phyloP scores from a whole-genome alignment of 192 early-diverging fungal genomes.

The Coemansia asiatica region DNA sequence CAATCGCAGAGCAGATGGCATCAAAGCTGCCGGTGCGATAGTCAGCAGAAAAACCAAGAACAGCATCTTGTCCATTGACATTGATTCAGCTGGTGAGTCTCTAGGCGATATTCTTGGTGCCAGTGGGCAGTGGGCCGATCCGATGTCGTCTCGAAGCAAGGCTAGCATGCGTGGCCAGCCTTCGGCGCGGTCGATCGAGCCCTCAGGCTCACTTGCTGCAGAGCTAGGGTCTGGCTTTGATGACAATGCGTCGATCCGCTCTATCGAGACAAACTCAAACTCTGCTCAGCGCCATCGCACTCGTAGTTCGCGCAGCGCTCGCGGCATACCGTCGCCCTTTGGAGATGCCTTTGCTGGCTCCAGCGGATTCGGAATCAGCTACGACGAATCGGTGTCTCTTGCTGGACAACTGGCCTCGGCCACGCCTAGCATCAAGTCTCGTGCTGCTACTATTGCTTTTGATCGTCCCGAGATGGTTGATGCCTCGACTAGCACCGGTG shows the following conservation, averaged over 20 bases:
- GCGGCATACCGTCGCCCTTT: slow-evolving; percentile 33
- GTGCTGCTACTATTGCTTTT: slow-evolving; percentile 4
- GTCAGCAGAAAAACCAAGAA: slow-evolving; percentile 6
- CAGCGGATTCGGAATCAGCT: slow-evolving; percentile 41
- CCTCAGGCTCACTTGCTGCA: slow-evolving; percentile 23
- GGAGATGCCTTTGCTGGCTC: slow-evolving; percentile 14
- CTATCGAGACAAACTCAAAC: slow-evolving; percentile 12
- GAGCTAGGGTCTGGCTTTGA: slow-evolving; percentile 26
- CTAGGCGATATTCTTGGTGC: slow-evolving; percentile 47
- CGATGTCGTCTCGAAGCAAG: slow-evolving; percentile 28
- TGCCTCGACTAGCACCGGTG: slow-evolving; percentile 30
- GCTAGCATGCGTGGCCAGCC: slow-evolving; percentile 18
- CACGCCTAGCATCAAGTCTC: slow-evolving; percentile 13
- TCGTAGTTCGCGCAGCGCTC: slow-evolving; percentile 25
- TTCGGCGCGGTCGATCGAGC: slow-evolving; percentile 1
- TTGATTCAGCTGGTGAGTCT: slow-evolving; percentile 30
- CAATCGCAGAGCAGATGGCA: not conserved
- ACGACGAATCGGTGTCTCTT: slow-evolving; percentile 33
- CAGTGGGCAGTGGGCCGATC: slow-evolving; percentile 39
- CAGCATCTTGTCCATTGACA: slow-evolving; percentile 25
- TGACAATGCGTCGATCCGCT: slow-evolving; percentile 17
- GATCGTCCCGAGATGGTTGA: slow-evolving; percentile 36
- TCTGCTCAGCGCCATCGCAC: slow-evolving; percentile 5
- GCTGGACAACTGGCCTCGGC: slow-evolving; percentile 45
- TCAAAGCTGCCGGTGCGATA: slow-evolving; percentile 1